Base-by-base conservation (phyloP, 257 asterid genomes). In the Orobanche coerulescens region DNA sequence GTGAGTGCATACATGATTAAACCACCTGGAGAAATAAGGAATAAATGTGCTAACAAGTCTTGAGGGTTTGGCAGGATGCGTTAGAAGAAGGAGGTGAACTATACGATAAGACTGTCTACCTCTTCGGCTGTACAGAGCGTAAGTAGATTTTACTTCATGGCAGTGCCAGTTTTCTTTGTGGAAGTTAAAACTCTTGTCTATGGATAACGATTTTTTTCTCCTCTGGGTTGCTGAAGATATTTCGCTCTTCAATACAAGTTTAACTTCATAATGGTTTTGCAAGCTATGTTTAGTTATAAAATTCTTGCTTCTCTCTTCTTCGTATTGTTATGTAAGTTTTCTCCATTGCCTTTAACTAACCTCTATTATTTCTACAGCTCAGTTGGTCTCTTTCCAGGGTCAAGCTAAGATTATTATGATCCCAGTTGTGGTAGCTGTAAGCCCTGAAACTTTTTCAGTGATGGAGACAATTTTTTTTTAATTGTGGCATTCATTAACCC, bases 121-220 rank as follows among this genome's bases (percentile, higher is more conserved):
- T 93, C 48, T 93, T 89, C 61, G 91, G 90, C 60, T 81, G 95
- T 64, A 89, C 95, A 10, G 98, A 93, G 72, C 94, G 97, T 93
- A 83, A 82, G 95, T 81, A 69, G 55, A 58, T 34, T 34, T 42
- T 61, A 16, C 46, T 31, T 56, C 34, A 25, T 64, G 47, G 14
- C 31, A 42, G 13, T 18, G 62, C 39, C 20, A 22, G 23, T 36
- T 11, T 42, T 48, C 22, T 52, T 44, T 15, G 31, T 6, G 31
- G 22, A 1, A 0, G 24, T 36, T 10, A 23, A 34, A 2, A 22
- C 43, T 55, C 55, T 31, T 36, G 11, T 48, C 33, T 22, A n/a
- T 48, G 39, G 23, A 19, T 56, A 44, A 66, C 36, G 28, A 26
- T 66, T 19, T 25, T 54, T 65, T 30, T 66, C 5, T 26, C 5